These are phyloP conservation scores for Talaromyces ruber DNA, from an alignment of 495 filamentous ascomycete species.

Conservation along the genomic window DNA sequence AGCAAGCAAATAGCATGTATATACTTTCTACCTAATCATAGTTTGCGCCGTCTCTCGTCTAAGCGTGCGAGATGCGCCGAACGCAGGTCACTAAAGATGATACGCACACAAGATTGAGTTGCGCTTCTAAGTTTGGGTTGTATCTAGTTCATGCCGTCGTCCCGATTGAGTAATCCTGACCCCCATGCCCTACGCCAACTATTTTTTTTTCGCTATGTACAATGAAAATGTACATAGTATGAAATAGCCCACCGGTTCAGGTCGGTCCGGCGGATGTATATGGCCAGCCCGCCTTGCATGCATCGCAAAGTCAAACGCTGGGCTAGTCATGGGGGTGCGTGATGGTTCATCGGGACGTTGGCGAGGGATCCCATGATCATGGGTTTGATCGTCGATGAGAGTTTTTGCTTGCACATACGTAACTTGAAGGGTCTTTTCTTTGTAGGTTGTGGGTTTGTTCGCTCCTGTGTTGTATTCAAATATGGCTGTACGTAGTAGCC, in stretches of 20 bases:
- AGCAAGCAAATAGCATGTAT: neutral
- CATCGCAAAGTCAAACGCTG: neutral
- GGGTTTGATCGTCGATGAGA: neutral
- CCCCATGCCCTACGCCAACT: neutral
- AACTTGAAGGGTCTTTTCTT: neutral
- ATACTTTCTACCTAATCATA: neutral
- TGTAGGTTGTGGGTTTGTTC: neutral
- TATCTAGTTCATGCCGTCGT: constrained; percentile 3
- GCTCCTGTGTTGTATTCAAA: neutral
- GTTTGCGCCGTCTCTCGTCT: neutral
- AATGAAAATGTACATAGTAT: too few relatives aligned
- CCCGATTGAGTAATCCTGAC: neutral
- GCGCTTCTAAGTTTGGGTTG: neutral
- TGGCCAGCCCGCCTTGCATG: neutral
- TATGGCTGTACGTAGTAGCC: too few relatives aligned
- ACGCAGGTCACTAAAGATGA: neutral
- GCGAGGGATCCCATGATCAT: neutral
- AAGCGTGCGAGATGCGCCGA: neutral
- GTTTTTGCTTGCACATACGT: neutral
- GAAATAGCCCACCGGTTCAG: neutral
- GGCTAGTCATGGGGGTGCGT: neutral
- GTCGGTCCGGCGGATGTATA: neutral
- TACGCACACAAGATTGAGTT: neutral
- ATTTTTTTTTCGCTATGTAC: neutral
- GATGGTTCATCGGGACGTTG: neutral